Evolutionary conservation across 2,329 filamentous ascomycete genomes (phyloP).

Genomic region (Fusarium sp.): DNA sequence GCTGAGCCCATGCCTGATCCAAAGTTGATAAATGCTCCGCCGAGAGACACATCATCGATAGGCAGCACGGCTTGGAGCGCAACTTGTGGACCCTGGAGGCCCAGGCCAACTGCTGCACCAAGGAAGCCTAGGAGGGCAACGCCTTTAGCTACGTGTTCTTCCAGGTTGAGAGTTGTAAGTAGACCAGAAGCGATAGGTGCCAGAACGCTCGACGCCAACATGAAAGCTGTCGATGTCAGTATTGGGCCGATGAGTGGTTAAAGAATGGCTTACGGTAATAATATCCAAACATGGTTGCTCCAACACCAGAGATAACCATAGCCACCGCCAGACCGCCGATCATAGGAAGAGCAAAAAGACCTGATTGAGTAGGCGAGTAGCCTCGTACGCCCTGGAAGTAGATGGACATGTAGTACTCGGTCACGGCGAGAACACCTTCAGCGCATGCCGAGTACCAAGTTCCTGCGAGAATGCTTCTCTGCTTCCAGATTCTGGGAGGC

Average conservation of each 20-base stretch:
- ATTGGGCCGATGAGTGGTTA: accelerated
- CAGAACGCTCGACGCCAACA: constrained; percentile 37
- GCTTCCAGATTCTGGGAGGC: constrained; percentile 34
- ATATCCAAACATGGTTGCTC: constrained; percentile 36
- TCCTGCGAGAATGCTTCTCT: constrained; percentile 39
- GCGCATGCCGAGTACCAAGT: constrained; percentile 41
- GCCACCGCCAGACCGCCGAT: constrained; percentile 31
- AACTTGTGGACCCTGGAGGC: constrained; percentile 37
- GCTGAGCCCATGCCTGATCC: constrained; percentile 39
- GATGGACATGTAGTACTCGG: constrained; percentile 44
- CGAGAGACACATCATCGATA: constrained; percentile 36
- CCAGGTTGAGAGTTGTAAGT: constrained; percentile 34
- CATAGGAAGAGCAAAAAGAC: constrained; percentile 39
- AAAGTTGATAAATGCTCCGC: constrained; percentile 40
- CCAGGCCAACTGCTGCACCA: constrained; percentile 35
- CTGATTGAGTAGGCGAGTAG: constrained; percentile 32
- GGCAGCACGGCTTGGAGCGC: constrained; percentile 35
- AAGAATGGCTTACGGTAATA: constrained; percentile 34
- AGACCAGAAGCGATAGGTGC: constrained; percentile 37
- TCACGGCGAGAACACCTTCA: constrained; percentile 37
- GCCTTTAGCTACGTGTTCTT: constrained; percentile 38
- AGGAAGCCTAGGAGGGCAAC: constrained; percentile 34
- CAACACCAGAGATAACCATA: constrained; percentile 36
- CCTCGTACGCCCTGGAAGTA: constrained; percentile 43
- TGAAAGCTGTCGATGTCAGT: constrained; percentile 35